Conservation (phyloP, 495 filamentous ascomycete species). For the Penicillium odoratum region DNA sequence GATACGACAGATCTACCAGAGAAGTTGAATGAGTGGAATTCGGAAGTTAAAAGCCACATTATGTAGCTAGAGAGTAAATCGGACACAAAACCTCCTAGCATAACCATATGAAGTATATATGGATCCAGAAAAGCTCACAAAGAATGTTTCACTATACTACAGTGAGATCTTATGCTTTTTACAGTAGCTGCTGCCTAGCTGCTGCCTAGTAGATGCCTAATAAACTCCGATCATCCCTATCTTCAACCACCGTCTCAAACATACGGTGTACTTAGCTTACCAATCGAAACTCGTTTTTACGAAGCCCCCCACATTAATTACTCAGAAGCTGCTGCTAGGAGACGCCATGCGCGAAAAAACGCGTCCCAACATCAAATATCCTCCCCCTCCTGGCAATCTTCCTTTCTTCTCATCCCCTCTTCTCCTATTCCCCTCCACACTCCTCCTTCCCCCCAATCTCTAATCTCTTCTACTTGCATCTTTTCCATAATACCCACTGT, state of each 20-base stretch:
- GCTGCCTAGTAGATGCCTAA: neutral
- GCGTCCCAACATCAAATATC: conserved; percentile 45
- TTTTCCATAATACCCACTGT: conserved; percentile 12
- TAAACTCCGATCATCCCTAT: neutral
- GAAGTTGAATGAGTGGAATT: neutral
- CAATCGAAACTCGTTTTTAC: conserved; percentile 16
- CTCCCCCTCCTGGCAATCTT: conserved; percentile 38
- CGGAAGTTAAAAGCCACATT: neutral
- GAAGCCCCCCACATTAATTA: conserved; percentile 43
- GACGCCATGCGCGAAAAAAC: conserved; percentile 31
- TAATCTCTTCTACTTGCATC: conserved; percentile 2
- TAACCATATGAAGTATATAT: neutral
- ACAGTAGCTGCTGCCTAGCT: neutral
- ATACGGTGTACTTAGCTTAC: conserved; percentile 5
- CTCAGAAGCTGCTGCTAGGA: conserved; percentile 9
- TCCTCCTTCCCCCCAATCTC: conserved; percentile 11
- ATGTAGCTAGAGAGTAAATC: neutral
- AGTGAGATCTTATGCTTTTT: neutral
- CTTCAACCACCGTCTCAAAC: neutral
- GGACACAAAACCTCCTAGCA: neutral
- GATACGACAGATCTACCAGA: neutral
- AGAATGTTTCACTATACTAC: no score
- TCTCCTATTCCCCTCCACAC: conserved; percentile 18
- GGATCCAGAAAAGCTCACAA: neutral
- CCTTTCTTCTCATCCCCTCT: conserved; percentile 27